Conservation (phyloP, 2,329 filamentous ascomycete genomes). For the Aspergillus aculeatus region DNA sequence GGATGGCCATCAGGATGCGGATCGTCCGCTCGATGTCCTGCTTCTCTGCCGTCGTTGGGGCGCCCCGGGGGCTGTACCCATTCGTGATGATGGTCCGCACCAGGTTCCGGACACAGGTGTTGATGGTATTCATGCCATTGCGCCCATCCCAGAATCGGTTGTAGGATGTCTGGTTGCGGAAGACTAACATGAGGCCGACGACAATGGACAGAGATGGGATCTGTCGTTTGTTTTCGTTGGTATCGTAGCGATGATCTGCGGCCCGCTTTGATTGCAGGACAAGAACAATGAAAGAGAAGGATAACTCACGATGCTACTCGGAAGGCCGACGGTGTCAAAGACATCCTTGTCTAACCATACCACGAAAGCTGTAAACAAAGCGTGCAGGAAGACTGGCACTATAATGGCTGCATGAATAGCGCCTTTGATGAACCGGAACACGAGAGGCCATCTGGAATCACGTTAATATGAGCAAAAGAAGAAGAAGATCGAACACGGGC, state of each 20-base stretch:
- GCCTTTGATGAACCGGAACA: conserved; percentile 64
- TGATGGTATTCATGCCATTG: conserved; percentile 56
- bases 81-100: conserved; percentile 56
- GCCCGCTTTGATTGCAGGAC: background rate
- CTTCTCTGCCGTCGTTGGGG: conserved; percentile 45
- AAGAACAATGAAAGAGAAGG: background rate
- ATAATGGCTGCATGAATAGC: conserved; percentile 61
- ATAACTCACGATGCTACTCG: conserved; percentile 54
- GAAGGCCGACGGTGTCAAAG: conserved; percentile 53
- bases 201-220: conserved; percentile 64
- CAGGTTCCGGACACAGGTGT: conserved; percentile 60
- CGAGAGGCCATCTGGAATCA: conserved; percentile 57
- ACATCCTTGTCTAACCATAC: conserved; percentile 58
- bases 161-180: conserved; percentile 64
- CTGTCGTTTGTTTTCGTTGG: conserved; percentile 24
- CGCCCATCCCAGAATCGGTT: conserved; percentile 64
- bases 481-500: conserved; percentile 10
- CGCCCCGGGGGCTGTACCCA: conserved; percentile 36
- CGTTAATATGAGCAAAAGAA: background rate
- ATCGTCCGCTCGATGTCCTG: conserved; percentile 60
- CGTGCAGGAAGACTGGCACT: conserved; percentile 57
- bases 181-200: conserved; percentile 66
- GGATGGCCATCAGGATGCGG: conserved; percentile 59
- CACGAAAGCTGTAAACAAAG: conserved; percentile 57
- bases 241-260: background rate